Conservation (phyloP, 805 yeast species). For the Sungouiozyma ichnusensis region DNA sequence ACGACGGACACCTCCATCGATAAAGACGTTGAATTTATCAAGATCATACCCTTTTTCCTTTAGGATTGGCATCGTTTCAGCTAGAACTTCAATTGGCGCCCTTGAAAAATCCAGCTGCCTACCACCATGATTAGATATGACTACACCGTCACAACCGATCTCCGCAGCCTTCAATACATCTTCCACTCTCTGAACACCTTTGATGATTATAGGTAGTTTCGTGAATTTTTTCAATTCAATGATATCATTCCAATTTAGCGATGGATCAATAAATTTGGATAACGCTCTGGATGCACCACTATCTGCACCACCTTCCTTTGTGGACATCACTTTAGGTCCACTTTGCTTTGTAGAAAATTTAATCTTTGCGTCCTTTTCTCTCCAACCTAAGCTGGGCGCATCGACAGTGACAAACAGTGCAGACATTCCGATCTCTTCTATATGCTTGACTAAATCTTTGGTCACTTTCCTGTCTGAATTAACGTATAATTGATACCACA, state of each 20-base stretch:
- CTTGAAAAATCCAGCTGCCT: constrained; percentile 75
- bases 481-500: constrained; percentile 85
- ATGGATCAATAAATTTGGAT: constrained; percentile 72
- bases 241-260: constrained; percentile 56
- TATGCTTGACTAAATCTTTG: constrained; percentile 51
- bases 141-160: constrained; percentile 66
- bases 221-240: constrained; percentile 45
- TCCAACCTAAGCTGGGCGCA: constrained; percentile 83
- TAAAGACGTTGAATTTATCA: constrained; percentile 43
- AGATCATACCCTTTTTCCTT: constrained; percentile 37
- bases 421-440: constrained; percentile 62
- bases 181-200: constrained; percentile 78
- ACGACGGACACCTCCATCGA: constrained; percentile 63
- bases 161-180: constrained; percentile 69
- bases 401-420: constrained; percentile 86
- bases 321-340: constrained; percentile 33
- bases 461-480: constrained; percentile 65
- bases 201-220: constrained; percentile 56
- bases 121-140: constrained; percentile 83
- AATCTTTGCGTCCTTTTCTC: constrained; percentile 77
- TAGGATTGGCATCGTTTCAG: constrained; percentile 52
- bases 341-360: constrained; percentile 36
- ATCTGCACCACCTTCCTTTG: constrained; percentile 38
- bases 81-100: constrained; percentile 66
- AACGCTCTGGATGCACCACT: constrained; percentile 86